phyloP scores from a whole-genome alignment of 2,329 filamentous ascomycete species.

The Claviceps cyperi region DNA sequence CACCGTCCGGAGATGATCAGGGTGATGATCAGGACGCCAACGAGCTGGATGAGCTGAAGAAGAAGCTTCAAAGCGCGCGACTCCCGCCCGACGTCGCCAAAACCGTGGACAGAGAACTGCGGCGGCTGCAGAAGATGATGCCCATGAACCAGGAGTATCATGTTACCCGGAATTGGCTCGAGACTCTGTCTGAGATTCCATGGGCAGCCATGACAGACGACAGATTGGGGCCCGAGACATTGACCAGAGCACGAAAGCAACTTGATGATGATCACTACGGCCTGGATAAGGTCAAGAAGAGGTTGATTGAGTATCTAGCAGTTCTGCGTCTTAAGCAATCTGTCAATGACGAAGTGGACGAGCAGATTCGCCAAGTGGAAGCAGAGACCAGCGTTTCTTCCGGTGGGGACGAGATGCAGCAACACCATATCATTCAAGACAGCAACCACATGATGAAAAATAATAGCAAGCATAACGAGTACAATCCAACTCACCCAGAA shows the following conservation, averaged over 20 bases:
- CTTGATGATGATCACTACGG: slow-evolving; percentile 95
- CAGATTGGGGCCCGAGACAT: slow-evolving; percentile 65
- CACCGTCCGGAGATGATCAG: slow-evolving; percentile 31
- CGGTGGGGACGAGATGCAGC: slow-evolving; percentile 14
- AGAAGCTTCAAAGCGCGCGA: slow-evolving; percentile 68
- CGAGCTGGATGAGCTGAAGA: slow-evolving; percentile 82
- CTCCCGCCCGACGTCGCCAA: slow-evolving; percentile 76
- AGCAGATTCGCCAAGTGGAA: slow-evolving; percentile 56
- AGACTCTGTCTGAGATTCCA: slow-evolving; percentile 85
- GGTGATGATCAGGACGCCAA: slow-evolving; percentile 69
- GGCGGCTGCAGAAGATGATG: slow-evolving; percentile 85
- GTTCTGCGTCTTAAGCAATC: slow-evolving; percentile 92
- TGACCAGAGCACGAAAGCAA: slow-evolving; percentile 70
- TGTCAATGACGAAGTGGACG: slow-evolving; percentile 69
- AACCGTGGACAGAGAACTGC: slow-evolving; percentile 79
- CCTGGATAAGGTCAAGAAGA: slow-evolving; percentile 92
- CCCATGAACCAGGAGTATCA: slow-evolving; percentile 93
- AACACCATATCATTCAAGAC: background rate
- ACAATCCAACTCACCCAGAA: slow-evolving; percentile 11
- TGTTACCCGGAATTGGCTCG: slow-evolving; percentile 82
- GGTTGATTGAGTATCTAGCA: slow-evolving; percentile 85
- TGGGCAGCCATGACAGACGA: slow-evolving; percentile 81
- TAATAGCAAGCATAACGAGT: background rate
- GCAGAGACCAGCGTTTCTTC: slow-evolving; percentile 45
- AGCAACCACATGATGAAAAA: background rate